These are phyloP conservation scores for Coelastrella sp. DNA, from an alignment of 139 green algal species.

Conservation along the genomic window DNA sequence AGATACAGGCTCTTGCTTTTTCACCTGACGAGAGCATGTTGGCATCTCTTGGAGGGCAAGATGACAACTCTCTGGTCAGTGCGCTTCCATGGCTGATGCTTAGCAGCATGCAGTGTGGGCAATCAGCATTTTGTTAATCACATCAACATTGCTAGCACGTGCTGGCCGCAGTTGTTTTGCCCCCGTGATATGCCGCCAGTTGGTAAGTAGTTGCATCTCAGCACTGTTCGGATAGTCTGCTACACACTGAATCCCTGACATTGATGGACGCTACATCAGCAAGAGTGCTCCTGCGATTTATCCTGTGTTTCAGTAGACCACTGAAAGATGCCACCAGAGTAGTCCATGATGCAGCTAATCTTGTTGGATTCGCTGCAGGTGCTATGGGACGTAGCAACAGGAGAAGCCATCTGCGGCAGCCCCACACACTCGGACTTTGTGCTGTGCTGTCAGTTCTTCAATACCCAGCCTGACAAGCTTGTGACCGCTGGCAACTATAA, in stretches of 20 bases:
- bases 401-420: conserved; percentile 85
- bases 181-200: too few species aligned
- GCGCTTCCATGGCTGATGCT: background rate
- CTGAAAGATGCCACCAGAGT: too few species aligned
- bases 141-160: too few species aligned
- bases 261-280: too few species aligned
- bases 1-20: conserved; percentile 85
- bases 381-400: conserved; percentile 86
- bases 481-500: conserved; percentile 83
- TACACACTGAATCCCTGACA: too few species aligned
- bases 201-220: too few species aligned
- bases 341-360: too few species aligned
- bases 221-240: too few species aligned
- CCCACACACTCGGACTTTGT: conserved; percentile 80
- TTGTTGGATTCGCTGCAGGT: conserved; percentile 57
- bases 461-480: conserved; percentile 75
- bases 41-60: conserved; percentile 84
- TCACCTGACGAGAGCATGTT: conserved; percentile 77
- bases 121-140: background rate
- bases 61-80: conserved; percentile 88
- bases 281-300: too few species aligned
- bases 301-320: too few species aligned
- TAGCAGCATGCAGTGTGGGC: background rate
- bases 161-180: too few species aligned
- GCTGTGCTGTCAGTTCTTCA: conserved; percentile 80